Evolutionary conservation across 2,329 filamentous ascomycete genomes (phyloP), one percentile per base, ranked within the genome.

Genomic region (Fonsecaea monophora): DNA sequence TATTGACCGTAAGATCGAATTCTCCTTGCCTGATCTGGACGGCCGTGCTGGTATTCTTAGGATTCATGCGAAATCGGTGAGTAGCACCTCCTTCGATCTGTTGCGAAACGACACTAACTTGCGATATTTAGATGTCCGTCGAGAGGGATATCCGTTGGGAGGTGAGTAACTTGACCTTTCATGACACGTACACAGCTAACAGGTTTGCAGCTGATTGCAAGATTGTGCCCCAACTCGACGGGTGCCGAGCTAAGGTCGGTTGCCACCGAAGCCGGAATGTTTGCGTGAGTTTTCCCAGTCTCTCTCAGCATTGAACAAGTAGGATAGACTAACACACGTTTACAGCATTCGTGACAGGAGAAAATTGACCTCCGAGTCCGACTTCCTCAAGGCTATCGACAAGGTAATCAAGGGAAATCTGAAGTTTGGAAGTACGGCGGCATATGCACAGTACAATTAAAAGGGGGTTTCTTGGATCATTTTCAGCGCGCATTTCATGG

Each of bases 61-160:
- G 59, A 99, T 99, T 75, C 67, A 66, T 37, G 65, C 59, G 1
- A 61, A 61, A n/a, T 61, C 59, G 1, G 45, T 50, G 45, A 50
- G 45, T 50, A 65, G 57, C 57, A 12, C 35, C n/a, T 18, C n/a
- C 12, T 18, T 8, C 9, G 12, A 25, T 30, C 10, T 34, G n/a
- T 42, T 1, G 15, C 34, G 21, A n/a, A 50, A 50, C 45, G 18
- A 13, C 4, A 10, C 45, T 50, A 18, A 50, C 45, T 50, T 75
- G 99, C 98, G 90, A 96, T 92, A 38, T 9, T 9, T 37, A 34
- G 78, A 99, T 99, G 95, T 97, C 93, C 18, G 95, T 99, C 42
- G 95, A 99, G 86, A 89, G 95, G 61, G 95, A 99, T 77, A 99
- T 99, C 76, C 89, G 95, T 81, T 99, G 95, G 95, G 95, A 99